Evolutionary conservation across 306 rosid species (phyloP).

Genomic region (Acacia acuminata): DNA sequence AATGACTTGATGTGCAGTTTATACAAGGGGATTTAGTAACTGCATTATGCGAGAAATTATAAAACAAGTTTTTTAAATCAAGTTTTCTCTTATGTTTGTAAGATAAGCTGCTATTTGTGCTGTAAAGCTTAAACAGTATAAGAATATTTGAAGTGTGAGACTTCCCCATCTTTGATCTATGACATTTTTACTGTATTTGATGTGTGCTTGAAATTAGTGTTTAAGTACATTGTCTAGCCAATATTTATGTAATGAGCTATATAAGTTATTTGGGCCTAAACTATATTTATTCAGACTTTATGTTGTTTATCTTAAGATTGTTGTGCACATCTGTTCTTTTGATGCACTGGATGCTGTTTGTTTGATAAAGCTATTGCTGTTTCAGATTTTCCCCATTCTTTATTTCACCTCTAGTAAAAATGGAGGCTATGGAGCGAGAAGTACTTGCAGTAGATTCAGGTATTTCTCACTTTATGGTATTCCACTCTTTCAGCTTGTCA

Average conservation of each 20-base stretch:
- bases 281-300: slow-evolving; percentile 14
- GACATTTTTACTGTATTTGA: not conserved
- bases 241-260: slow-evolving; percentile 3
- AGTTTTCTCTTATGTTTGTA: not conserved
- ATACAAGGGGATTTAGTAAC: slow-evolving; percentile 5
- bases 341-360: slow-evolving; percentile 28
- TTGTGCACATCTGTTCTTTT: slow-evolving; percentile 5
- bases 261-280: slow-evolving; percentile 19
- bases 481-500: slow-evolving; percentile 22
- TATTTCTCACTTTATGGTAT: slow-evolving; percentile 35
- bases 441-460: slow-evolving; percentile 98
- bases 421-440: slow-evolving; percentile 96
- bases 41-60: slow-evolving; percentile 11
- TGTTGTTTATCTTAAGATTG: not conserved
- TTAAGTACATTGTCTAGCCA: slow-evolving; percentile 5
- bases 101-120: not conserved
- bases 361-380: slow-evolving; percentile 13
- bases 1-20: not conserved
- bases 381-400: slow-evolving; percentile 95
- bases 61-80: not conserved
- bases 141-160: slow-evolving; percentile 2
- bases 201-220: not conserved
- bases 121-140: slow-evolving; percentile 13
- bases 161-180: slow-evolving; percentile 4
- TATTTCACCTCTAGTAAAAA: slow-evolving; percentile 89